Base-by-base conservation (phyloP, 768 basidiomycete genomes). In the Termitomyces sp. region DNA sequence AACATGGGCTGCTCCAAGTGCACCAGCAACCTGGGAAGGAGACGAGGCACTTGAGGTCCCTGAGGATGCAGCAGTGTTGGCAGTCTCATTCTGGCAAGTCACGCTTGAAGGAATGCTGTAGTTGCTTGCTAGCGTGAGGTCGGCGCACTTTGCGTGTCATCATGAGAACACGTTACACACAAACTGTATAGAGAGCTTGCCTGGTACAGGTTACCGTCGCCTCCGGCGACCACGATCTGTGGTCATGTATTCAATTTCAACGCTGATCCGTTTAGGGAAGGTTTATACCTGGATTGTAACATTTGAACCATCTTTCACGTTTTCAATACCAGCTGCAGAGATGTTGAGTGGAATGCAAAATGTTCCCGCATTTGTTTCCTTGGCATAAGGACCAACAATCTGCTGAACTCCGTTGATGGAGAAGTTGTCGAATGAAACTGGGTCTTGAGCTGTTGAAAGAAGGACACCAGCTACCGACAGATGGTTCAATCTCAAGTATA, bases 301-400 rank as follows among this genome's bases (percentile, higher is more conserved):
- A 59, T 88, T 85, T 4, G 81, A 75, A 22, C 89, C 88, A 59
- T 87, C 78, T 47, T 72, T 67, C 47, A 84, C 67, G 24, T 73
- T 70, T 20, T 85, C 64, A 51, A 77, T 74, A 28, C 73, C 70
- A 16, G 81, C 68, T 1, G 72, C 64, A 1, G 74, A 65, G 52
- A 91, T 69, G 68, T 90, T 73, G 48, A 92, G 76, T 3, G 84
- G 82, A 59, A 88, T 79, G 68, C 90, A 92, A 64, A 77, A 81
- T 7, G 67, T 67, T 45, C 91, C 90, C 45, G 81, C 78, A 42
- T 78, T 76, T 4, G 61, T 68, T 46, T 78, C 74, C 54, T 75
- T 72, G 58, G 82, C 78, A 67, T 78, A 84, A 0, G 75, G 75
- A 33, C 76, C 69, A 9, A 75, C 74, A 44, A 70, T 52, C 61